Evolutionary conservation across 768 basidiomycete genomes (phyloP), one percentile per base, ranked within the genome.

Genomic region (Lyophyllum atratum): DNA sequence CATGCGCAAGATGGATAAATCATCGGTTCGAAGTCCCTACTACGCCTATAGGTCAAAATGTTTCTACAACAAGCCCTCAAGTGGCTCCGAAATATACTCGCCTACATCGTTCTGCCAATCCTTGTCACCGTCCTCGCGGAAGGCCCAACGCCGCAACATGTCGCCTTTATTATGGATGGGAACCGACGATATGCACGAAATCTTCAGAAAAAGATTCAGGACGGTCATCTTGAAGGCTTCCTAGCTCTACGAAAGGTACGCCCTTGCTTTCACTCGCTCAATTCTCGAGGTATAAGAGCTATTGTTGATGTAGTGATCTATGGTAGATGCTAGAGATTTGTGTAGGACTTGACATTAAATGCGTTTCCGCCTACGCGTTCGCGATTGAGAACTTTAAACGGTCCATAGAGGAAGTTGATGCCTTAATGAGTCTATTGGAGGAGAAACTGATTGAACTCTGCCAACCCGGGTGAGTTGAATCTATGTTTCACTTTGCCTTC

Each of bases 91-190:
- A 46, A 56, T 49, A 65, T 58, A 52, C 37, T 63, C 39, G 45
- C 51, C 26, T 19, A 49, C 10, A 63, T 56, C 22, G 42, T 52
- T 10, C 59, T 53, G 46, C 51, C 48, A 8, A 9, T 65, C 6
- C 42, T 63, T 10, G 44, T 63, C 31, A 40, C 24, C 11, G 72
- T 94, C 19, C 82, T 99, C 46, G 77, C 87, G 0, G 78, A 89
- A 2, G 95, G 95, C 0, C 95, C 96, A 0, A 80, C 95, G 9
- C 97, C 97, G 0, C 72, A 77, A 40, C 97, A 99, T 75, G 83
- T 98, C 26, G 95, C 91, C 2, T 95, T 99, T 69, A 87, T 96
- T 24, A 95, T 99, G 94, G 97, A 99, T 68, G 97, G 97, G 4
- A 98, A 98, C 70, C 78, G 97, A 52, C 80, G 97, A 11, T 96